Evolutionary conservation across 441 rosid species (phyloP), one percentile per base, ranked within the genome.

Genomic region (Gossypium trilobum): DNA sequence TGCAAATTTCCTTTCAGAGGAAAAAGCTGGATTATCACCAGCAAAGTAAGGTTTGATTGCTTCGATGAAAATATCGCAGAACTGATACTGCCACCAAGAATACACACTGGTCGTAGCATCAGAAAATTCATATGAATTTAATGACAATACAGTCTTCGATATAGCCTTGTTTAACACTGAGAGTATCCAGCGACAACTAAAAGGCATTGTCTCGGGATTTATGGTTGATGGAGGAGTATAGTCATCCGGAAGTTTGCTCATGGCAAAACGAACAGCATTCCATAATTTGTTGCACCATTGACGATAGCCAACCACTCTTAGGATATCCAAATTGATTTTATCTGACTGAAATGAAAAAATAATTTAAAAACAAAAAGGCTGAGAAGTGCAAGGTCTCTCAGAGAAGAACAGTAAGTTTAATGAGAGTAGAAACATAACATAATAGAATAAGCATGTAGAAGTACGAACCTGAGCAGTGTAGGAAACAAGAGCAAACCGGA

Each of bases 211-310:
- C 58, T 83, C 85, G 0, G 79, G 86, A 69, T 51, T 22, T 31
- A 88, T 64, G 33, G 56, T 77, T 17, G 25, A 36, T 11, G 88
- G 91, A 59, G 96, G 98, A 19, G 72, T 36, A 75, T 84, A 92
- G 78, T 75, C 86, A 72, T 84, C 81, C 4, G 91, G 97, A 78
- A 95, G 97, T 79, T 87, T 95, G 85, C 87, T 87, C 96, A 95
- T 88, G 16, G 96, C 95, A 79, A 95, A 95, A 61, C 97, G 89
- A 75, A 92, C 97, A 14, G 97, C 99, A 79, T 92, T 91, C 98
- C 99, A 91, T 58, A 92, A 77, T 75, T 95, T 95, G 82, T 95
- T 95, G 77, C 99, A 95, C 98, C 99, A 95, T 70, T 95, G 98
- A 44, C 97, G 97, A 85, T 92, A 91, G 20, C 97, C 98, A 80